A percentile compares a stretch with the other conserved stretches of the same genome.
Conservation (phyloP, 2,329 filamentous ascomycete genomes). For the Fusarium subglutinans region DNA sequence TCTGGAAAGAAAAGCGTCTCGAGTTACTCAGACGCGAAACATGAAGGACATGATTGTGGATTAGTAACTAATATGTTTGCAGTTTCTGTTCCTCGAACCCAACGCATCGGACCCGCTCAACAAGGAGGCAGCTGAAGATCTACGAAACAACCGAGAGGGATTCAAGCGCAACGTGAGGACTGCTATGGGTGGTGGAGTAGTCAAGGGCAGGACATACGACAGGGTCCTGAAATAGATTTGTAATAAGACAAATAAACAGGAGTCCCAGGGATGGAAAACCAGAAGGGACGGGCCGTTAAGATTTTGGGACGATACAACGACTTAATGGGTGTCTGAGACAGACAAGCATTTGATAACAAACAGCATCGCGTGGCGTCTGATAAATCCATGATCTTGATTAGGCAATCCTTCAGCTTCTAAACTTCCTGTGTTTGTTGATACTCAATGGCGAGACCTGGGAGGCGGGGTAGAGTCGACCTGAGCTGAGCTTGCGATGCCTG, state of each 20-base stretch:
- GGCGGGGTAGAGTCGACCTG: background rate
- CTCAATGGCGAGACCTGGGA: background rate
- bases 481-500: slow-evolving; percentile 13
- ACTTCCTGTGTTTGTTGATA: slow-evolving; percentile 6
- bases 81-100: slow-evolving; percentile 98
- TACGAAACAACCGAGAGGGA: slow-evolving; percentile 83
- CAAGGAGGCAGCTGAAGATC: slow-evolving; percentile 95
- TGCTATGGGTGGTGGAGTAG: slow-evolving; percentile 81
- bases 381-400: slow-evolving; percentile 27
- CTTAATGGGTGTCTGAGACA: slow-evolving; percentile 14
- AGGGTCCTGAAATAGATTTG: slow-evolving; percentile 72
- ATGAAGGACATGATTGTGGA: background rate
- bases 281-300: background rate
- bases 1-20: background rate
- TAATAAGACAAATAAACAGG: background rate
- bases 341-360: slow-evolving; percentile 24
- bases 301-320: slow-evolving; percentile 16
- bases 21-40: background rate
- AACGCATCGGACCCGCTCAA: slow-evolving; percentile 98
- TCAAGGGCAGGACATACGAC: slow-evolving; percentile 80
- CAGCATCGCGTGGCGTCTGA: slow-evolving; percentile 29
- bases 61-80: slow-evolving; percentile 37
- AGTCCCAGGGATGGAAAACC: slow-evolving; percentile 7
- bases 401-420: slow-evolving; percentile 12
- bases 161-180: slow-evolving; percentile 92